phyloP scores from a whole-genome alignment of 192 early-diverging fungal genomes.

The Linderina pennispora region DNA sequence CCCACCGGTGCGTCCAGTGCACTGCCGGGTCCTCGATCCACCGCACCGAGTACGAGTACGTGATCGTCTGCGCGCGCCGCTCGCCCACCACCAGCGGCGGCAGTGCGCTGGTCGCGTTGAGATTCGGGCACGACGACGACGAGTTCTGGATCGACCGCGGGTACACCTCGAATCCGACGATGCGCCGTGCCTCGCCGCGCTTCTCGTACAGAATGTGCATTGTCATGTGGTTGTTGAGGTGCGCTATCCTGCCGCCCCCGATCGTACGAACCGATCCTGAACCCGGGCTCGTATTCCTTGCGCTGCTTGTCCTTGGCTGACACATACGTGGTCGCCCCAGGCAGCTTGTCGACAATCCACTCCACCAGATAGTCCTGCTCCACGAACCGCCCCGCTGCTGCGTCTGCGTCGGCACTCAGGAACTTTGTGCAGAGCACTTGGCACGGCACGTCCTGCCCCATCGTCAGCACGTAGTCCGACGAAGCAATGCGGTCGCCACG shows the following conservation, averaged over 20 bases:
- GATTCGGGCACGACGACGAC: conserved; percentile 23
- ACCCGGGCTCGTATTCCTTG: conserved; percentile 54
- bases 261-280: conserved; percentile 51
- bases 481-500: conserved; percentile 64
- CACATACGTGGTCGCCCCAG: conserved; percentile 50
- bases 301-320: conserved; percentile 5
- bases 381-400: conserved; percentile 46
- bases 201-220: conserved; percentile 55
- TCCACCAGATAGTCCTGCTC: conserved; percentile 58
- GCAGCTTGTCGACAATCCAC: conserved; percentile 65
- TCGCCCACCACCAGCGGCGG: conserved; percentile 26
- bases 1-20: conserved; percentile 59
- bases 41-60: conserved; percentile 66
- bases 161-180: conserved; percentile 69
- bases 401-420: conserved; percentile 36
- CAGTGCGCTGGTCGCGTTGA: neutral
- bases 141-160: conserved; percentile 49
- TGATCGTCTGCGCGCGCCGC: conserved; percentile 29
- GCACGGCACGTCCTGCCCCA: conserved; percentile 47
- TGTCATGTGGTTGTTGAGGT: conserved; percentile 62
- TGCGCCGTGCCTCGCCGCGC: conserved; percentile 35
- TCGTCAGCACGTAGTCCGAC: conserved; percentile 49
- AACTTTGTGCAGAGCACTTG: conserved; percentile 49
- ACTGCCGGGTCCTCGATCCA: conserved; percentile 55
- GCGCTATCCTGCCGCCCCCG: conserved; percentile 29